Evolutionary conservation across 495 filamentous ascomycete genomes (phyloP), one percentile per base, ranked within the genome.

Genomic region (Cercophora sp.): DNA sequence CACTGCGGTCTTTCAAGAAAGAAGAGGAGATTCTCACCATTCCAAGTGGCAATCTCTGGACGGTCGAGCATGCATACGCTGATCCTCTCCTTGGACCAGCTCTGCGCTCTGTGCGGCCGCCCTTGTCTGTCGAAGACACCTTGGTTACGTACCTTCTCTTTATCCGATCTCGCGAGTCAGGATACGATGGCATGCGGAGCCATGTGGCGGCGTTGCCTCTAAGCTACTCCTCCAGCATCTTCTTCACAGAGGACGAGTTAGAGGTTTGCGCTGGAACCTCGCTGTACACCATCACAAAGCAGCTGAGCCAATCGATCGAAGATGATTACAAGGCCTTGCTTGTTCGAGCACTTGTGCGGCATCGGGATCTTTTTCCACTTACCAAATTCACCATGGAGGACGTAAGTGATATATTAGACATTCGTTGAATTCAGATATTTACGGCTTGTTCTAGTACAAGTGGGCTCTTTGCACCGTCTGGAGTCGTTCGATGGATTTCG

Each of bases 401-500:
- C 45, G 62, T 65, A 61, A 44, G 57, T 54, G 24, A 45, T 59
- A 32, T 13, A 32, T 13, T n/a, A n/a, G n/a, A n/a, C n/a, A n/a
- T n/a, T n/a, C n/a, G n/a, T n/a, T n/a, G n/a, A n/a, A n/a, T n/a
- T n/a, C n/a, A 65, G 45, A 4, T 26, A 23, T 53, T 39, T 53
- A 52, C 24, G 24, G 47, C 45, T 54, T 51, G 31, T 41, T 58
- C 34, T 57, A 65, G 62, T 65, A 65, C 45, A 65, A 63, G 37
- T 65, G 62, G 61, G 62, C 62, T 48, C 61, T 65, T 47, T 63
- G 59, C 48, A 65, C 61, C 48, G 55, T 65, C 15, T 65, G 62
- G 61, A 65, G 62, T 59, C 62, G 61, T 56, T 46, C 54, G 40
- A 65, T 65, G 62, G 62, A 65, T 57, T 65, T 65, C 51, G 49